Evolutionary conservation across 345 rosid species (phyloP), one percentile per base, ranked within the genome.

Genomic region (Ailanthus altissimus): DNA sequence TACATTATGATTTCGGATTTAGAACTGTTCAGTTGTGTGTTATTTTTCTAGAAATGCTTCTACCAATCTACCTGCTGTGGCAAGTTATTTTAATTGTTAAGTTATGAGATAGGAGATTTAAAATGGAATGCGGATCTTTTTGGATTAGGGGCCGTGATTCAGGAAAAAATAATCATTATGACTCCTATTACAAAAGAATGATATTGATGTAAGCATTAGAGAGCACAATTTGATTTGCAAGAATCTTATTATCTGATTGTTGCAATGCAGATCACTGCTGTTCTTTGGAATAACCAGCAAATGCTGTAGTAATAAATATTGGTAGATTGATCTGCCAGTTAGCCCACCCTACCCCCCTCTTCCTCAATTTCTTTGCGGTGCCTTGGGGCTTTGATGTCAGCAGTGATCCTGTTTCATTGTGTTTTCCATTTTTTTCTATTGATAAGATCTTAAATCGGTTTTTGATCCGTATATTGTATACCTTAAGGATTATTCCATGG

Each of bases 241-340:
- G 13, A 58, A 25, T 58, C 36, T 25, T 58, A 43, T 25, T 59
- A 23, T 43, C 69, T 62, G 59, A 74, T 64, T 62, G 46, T 63
- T 62, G 42, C 71, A 51, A 14, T 38, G 62, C 62, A 38, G 71
- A 63, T 45, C 25, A 59, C 59, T 56, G 38, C 38, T 59, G 57
- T 26, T 16, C 9, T 59, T 50, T 38, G 50, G 70, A 49, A 42
- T 74, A 46, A 61, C 46, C 69, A 61, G 46, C 43, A 5, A n/a
- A 47, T 46, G 21, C n/a, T 11, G 25, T 74, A 61, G 15, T 62
- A 23, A 6, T 74, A 38, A 49, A 63, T 49, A 26, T 38, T 60
- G 28, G 61, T 62, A 25, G 26, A 23, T 59, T 73, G 20, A 61
- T 46, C 26, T 50, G 50, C 59, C 13, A 40, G 47, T 50, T 13